These are phyloP conservation scores for Xerocomellus intermedius DNA, from an alignment of 768 basidiomycete genomes.

Conservation along the genomic window DNA sequence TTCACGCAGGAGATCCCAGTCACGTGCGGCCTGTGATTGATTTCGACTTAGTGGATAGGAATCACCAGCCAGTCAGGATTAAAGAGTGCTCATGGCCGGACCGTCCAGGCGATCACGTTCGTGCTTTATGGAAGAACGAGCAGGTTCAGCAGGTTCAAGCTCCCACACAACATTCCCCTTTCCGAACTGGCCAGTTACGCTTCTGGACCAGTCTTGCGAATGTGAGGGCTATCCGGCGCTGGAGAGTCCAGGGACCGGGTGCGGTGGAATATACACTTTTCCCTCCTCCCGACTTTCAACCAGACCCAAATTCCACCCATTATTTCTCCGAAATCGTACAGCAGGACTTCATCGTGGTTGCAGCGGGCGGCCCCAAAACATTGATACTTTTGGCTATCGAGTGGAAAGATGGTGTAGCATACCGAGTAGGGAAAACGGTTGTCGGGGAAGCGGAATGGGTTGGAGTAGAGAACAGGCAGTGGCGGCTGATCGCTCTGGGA, in stretches of 20 bases:
- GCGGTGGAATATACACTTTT: background rate
- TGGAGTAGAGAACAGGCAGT: conserved; percentile 9
- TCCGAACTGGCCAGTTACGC: conserved; percentile 2
- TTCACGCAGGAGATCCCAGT: background rate
- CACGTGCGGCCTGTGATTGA: background rate
- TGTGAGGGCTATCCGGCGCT: background rate
- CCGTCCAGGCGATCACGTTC: background rate
- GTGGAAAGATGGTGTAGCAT: conserved; percentile 14
- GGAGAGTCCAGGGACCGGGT: background rate
- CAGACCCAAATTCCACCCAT: background rate
- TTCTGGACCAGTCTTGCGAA: conserved; percentile 19
- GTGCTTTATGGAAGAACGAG: background rate
- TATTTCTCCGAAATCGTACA: background rate
- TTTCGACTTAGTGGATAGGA: conserved; percentile 8
- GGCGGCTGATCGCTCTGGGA: conserved; percentile 12
- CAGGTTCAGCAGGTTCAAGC: background rate
- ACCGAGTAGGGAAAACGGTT: conserved; percentile 2
- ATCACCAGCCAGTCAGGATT: background rate
- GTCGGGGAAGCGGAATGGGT: background rate
- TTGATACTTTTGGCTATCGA: conserved; percentile 14
- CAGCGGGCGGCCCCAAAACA: background rate
- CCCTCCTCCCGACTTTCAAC: background rate
- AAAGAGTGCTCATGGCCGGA: background rate
- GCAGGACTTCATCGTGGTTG: conserved; percentile 18
- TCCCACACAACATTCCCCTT: background rate